These are phyloP conservation scores for Lonicera japonica DNA, from an alignment of 129 eudicot genomes.

Conservation along the genomic window DNA sequence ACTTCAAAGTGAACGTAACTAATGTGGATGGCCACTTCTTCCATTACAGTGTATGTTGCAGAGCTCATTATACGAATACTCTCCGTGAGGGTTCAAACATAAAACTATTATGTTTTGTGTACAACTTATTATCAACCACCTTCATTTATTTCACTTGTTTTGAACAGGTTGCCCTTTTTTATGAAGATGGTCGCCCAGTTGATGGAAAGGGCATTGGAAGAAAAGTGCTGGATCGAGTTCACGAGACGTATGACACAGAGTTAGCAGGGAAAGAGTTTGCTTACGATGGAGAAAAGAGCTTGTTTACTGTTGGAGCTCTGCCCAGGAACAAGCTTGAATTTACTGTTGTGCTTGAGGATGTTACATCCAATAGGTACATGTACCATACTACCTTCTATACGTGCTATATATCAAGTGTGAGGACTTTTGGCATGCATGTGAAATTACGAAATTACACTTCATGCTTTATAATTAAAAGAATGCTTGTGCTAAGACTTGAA, in stretches of 20 bases:
- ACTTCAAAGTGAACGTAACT: constrained; percentile 71
- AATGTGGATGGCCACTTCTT: constrained; percentile 79
- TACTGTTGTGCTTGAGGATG: constrained; percentile 75
- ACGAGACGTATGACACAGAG: constrained; percentile 65
- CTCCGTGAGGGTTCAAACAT: neutral
- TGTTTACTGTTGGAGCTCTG: constrained; percentile 89
- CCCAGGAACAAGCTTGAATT: constrained; percentile 83
- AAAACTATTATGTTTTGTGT: neutral
- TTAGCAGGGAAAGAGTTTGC: constrained; percentile 78
- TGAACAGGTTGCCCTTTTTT: constrained; percentile 70
- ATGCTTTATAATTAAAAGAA: no score
- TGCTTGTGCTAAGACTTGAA: no score
- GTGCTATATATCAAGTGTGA: no score
- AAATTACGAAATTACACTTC: no score
- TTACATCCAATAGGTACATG: constrained; percentile 51
- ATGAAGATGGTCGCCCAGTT: constrained; percentile 83
- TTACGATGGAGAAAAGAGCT: constrained; percentile 87
- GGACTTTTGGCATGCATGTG: no score
- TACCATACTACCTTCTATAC: no score
- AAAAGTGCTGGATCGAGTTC: constrained; percentile 70
- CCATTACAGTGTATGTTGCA: constrained; percentile 73
- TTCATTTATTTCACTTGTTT: neutral
- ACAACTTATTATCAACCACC: no score
- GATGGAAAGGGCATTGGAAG: constrained; percentile 86
- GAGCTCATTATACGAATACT: neutral